Evolutionary conservation across 805 yeast genomes (phyloP), one percentile per base, ranked within the genome.

Genomic region (Tetrapisispora phaffii): DNA sequence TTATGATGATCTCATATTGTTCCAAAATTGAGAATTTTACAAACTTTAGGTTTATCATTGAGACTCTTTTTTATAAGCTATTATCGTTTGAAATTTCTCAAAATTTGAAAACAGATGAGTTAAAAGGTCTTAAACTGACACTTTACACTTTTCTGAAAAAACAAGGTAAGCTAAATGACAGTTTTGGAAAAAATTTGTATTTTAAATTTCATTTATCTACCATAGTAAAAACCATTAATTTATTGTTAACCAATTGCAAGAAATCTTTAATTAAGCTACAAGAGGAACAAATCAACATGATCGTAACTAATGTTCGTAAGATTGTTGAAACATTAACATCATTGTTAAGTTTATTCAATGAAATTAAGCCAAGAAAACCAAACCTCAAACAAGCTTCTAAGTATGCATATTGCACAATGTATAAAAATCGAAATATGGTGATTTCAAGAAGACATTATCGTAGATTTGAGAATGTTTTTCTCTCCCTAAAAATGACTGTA

Each of bases 1-100:
- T 46, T 7, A 22, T 58, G 8, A 17, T 58, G 15, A 34, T 53
- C 1, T 58, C 62, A 1, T 50, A 51, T 38, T 47, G 45, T 42
- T 44, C 40, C 24, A 46, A 44, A n/a, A 19, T 22, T 26, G 34
- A 34, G 20, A 32, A 34, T 20, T 21, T 26, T 20, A 13, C 13
- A 22, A 41, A 24, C 16, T 16, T 9, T 3, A 23, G 22, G 16
- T 23, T 40, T 17, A 21, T 23, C 1, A 16, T 33, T 7, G 41
- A 38, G 16, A 38, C 41, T 7, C 12, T 38, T 38, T 28, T 13
- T 38, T 23, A 38, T 15, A 38, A 38, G 8, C 28, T 19, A 6
- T 7, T 38, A 2, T 12, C 33, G 2, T 17, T 13, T 6, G 33
- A 38, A 28, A 24, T 38, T 9, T 15, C 15, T 9, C 24, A 38